phyloP scores from a whole-genome alignment of 2,329 filamentous ascomycete genomes.

The Beauveria caledonica region DNA sequence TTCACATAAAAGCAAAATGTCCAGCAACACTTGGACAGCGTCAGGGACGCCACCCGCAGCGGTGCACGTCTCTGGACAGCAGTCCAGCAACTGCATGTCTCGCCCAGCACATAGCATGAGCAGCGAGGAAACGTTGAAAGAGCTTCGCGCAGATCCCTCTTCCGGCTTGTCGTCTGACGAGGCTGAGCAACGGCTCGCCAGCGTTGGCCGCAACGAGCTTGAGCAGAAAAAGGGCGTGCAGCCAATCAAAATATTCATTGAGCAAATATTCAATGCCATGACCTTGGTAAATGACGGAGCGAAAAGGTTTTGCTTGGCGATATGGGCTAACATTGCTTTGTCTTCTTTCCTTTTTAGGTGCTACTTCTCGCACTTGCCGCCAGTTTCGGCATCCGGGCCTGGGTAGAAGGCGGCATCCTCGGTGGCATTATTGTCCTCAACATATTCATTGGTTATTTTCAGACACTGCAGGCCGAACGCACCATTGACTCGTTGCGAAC shows the following conservation, averaged over 20 bases:
- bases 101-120: slow-evolving; percentile 42
- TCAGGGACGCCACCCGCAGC: background rate
- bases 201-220: slow-evolving; percentile 53
- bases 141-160: slow-evolving; percentile 44
- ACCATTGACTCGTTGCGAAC: slow-evolving; percentile 32
- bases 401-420: slow-evolving; percentile 43
- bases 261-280: slow-evolving; percentile 53
- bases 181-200: slow-evolving; percentile 39
- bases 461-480: slow-evolving; percentile 33
- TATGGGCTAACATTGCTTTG: background rate
- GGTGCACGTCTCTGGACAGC: slow-evolving; percentile 25
- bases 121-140: slow-evolving; percentile 19
- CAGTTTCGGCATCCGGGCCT: slow-evolving; percentile 40
- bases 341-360: slow-evolving; percentile 19
- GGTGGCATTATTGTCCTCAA: slow-evolving; percentile 45
- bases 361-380: slow-evolving; percentile 53
- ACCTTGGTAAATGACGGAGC: slow-evolving; percentile 30
- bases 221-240: slow-evolving; percentile 38
- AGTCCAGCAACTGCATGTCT: slow-evolving; percentile 34
- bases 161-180: slow-evolving; percentile 46
- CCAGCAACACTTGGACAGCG: background rate
- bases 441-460: slow-evolving; percentile 39
- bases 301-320: rapidly evolving
- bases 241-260: slow-evolving; percentile 47
- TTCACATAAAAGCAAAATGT: background rate